A percentile compares a stretch with the other conserved stretches of the same genome.
Conservation (phyloP, 2,329 filamentous ascomycete species). For the Diaporthe ilicicola region DNA sequence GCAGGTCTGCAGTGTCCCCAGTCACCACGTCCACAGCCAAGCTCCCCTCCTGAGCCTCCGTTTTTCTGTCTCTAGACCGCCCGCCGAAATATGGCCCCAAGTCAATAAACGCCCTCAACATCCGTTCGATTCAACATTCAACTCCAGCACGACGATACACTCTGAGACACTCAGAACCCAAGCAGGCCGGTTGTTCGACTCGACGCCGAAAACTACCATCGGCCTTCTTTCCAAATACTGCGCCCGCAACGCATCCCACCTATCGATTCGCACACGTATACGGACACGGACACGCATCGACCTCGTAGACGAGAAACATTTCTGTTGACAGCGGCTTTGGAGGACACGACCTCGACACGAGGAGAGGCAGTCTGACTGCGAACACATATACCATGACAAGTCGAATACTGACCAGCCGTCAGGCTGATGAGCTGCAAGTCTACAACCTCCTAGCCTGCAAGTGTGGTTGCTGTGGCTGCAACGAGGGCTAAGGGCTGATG, state of each 20-base stretch:
- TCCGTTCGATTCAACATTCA: not conserved
- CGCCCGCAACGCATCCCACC: not conserved
- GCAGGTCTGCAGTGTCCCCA: not conserved
- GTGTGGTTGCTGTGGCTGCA: conserved; percentile 30
- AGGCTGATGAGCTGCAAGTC: conserved; percentile 88
- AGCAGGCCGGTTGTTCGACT: not conserved
- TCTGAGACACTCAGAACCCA: not conserved
- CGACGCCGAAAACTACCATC: not conserved
- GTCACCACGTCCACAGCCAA: no score
- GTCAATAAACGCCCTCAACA: not conserved
- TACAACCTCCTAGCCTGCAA: conserved; percentile 23
- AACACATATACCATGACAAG: conserved; percentile 62
- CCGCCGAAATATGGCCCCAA: not conserved
- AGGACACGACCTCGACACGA: not conserved
- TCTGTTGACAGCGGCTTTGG: not conserved
- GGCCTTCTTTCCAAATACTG: not conserved
- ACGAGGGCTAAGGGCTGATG: conserved; percentile 23
- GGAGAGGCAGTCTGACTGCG: not conserved
- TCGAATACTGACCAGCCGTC: conserved; percentile 77
- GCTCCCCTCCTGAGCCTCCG: not conserved
- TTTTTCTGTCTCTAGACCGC: no score
- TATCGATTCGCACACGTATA: no score
- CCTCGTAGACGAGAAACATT: not conserved
- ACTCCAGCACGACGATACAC: not conserved
- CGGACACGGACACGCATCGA: not conserved